Evolutionary conservation across 768 basidiomycete species (phyloP).

Genomic region (Tulasnella calospora): DNA sequence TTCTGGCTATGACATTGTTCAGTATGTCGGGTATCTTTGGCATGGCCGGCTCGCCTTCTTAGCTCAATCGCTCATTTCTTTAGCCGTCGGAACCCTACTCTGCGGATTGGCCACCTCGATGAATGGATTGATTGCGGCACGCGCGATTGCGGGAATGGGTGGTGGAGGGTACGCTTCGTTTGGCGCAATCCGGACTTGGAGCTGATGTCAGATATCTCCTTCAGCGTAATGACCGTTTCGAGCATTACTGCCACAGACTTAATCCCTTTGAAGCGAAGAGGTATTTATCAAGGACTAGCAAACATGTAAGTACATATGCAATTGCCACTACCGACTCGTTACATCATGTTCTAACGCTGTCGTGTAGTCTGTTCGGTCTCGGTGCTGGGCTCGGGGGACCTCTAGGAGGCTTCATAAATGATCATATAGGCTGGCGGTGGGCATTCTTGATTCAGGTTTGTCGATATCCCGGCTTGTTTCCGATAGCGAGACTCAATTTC

Average conservation of each 20-base stretch:
- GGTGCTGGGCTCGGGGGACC: constrained; percentile 47
- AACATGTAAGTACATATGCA: constrained; percentile 58
- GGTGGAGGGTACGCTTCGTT: constrained; percentile 65
- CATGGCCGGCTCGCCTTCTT: not conserved
- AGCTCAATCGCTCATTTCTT: not conserved
- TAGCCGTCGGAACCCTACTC: constrained; percentile 63
- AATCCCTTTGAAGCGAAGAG: constrained; percentile 58
- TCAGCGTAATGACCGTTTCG: constrained; percentile 84
- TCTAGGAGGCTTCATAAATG: constrained; percentile 52
- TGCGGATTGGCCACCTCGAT: constrained; percentile 87
- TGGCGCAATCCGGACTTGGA: constrained; percentile 8
- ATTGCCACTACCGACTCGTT: not conserved
- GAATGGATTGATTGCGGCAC: constrained; percentile 70
- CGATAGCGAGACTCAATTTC: not conserved
- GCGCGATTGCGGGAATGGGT: constrained; percentile 86
- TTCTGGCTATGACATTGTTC: constrained; percentile 77
- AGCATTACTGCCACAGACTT: constrained; percentile 83
- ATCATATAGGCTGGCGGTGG: constrained; percentile 77
- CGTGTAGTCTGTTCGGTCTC: constrained; percentile 67
- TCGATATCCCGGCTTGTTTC: not conserved
- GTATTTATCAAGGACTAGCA: constrained; percentile 81
- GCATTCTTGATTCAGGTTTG: constrained; percentile 83
- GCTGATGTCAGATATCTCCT: not conserved
- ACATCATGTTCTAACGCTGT: constrained; percentile 22
- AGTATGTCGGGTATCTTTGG: constrained; percentile 44